These are phyloP conservation scores for Lyophyllum atratum DNA, from an alignment of 768 basidiomycete genomes.

Conservation along the genomic window DNA sequence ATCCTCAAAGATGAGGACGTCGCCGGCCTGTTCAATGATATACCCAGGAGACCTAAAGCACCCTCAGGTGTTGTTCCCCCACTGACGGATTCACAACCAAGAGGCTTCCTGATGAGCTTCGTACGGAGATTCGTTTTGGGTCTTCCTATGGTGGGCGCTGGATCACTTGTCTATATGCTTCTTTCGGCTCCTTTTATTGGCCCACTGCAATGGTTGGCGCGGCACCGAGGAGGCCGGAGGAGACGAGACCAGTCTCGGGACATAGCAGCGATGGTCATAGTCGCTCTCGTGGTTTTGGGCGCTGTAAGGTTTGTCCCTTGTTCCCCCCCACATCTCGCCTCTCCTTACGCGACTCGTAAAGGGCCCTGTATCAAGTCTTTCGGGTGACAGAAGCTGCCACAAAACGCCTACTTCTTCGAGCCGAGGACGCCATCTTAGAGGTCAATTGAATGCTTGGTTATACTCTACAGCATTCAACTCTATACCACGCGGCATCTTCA, in stretches of 20 bases:
- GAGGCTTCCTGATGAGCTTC: conserved; percentile 54
- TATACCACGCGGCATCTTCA: neutral
- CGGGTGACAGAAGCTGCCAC: conserved; percentile 58
- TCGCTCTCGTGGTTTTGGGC: conserved; percentile 62
- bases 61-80: conserved; percentile 9
- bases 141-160: conserved; percentile 75
- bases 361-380: conserved; percentile 75
- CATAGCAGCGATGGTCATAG: conserved; percentile 64
- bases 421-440: conserved; percentile 82
- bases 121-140: conserved; percentile 75
- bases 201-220: conserved; percentile 71
- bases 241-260: conserved; percentile 61
- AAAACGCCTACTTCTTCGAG: conserved; percentile 63
- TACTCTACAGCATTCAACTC: neutral
- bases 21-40: conserved; percentile 39
- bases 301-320: conserved; percentile 52
- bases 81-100: conserved; percentile 18
- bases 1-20: conserved; percentile 61
- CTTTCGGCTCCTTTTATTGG: conserved; percentile 62
- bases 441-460: conserved; percentile 49
- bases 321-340: neutral
- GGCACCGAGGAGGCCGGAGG: conserved; percentile 57
- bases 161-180: conserved; percentile 74
- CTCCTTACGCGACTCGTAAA: conserved; percentile 28
- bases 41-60: conserved; percentile 9